These are phyloP conservation scores for Coprinellus micaceus DNA, from an alignment of 768 basidiomycete genomes.

Conservation along the genomic window DNA sequence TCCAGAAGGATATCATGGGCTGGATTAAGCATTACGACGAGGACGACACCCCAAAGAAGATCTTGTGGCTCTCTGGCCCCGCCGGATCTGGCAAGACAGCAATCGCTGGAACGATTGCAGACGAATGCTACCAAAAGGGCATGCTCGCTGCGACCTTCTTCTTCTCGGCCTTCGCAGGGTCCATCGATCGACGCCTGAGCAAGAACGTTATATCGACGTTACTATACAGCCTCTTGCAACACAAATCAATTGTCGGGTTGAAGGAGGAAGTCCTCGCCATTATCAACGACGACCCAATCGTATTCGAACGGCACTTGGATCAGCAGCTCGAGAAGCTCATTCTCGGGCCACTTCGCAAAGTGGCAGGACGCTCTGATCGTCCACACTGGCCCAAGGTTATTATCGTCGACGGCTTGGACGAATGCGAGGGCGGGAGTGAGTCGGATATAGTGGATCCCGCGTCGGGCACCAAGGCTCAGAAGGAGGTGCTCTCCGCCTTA, in stretches of 20 bases:
- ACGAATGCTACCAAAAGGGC: background rate
- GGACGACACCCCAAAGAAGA: too few relatives aligned
- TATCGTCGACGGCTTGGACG: conserved; percentile 12
- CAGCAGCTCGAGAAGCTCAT: background rate
- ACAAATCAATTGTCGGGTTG: background rate
- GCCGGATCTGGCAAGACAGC: conserved; percentile 11
- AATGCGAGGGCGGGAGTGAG: conserved; percentile 1
- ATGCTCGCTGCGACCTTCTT: conserved; percentile 8
- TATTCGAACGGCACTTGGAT: background rate
- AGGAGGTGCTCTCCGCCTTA: background rate
- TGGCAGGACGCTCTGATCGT: background rate
- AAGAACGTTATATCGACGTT: background rate
- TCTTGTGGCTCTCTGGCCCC: conserved; percentile 7
- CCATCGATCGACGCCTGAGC: background rate
- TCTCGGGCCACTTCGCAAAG: background rate
- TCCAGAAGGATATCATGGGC: too few relatives aligned
- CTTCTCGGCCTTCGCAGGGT: conserved; percentile 3
- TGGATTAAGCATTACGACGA: too few relatives aligned
- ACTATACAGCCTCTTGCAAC: background rate
- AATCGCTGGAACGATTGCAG: conserved; percentile 7
- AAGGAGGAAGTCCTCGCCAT: background rate
- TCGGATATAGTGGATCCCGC: background rate
- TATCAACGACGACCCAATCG: background rate
- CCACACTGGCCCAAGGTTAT: background rate
- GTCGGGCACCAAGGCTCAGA: background rate